Base-by-base conservation (phyloP, 345 rosid genomes). In the Eucalyptus guilfoylei region DNA sequence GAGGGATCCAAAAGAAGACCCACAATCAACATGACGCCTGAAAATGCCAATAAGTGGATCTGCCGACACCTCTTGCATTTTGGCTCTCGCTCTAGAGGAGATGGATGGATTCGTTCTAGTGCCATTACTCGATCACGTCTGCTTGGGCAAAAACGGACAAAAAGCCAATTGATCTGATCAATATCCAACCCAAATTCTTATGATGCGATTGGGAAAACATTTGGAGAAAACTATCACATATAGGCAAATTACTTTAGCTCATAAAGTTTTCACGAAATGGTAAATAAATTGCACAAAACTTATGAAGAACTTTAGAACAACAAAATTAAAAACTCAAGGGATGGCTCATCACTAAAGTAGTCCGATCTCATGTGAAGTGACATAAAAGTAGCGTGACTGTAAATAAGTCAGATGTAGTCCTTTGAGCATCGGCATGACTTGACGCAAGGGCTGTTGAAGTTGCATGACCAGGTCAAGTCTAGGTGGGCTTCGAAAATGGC, bases 271-370 rank as follows among this genome's bases (percentile, higher is more conserved):
- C 30, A n/a, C n/a, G n/a, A n/a, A n/a, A n/a, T n/a, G 62, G 62
- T 23, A 9, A 23, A 55, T 11, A n/a, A n/a, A 7, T n/a, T 14
- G 37, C 9, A 14, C 76, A 14, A 64, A 1, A 14, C 76, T n/a
- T 2, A 14, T n/a, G 32, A 64, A 64, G 37, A 15, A 64, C 19
- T 64, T 64, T 64, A n/a, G 72, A 30, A n/a, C 32, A n/a, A 64
- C 19, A 64, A 60, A 62, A 30, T 30, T 11, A 5, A n/a, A 64
- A 32, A 11, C 23, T 67, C 42, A 16, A 16, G 6, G 4, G 42
- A 4, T 2, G 1, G 1, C 3, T 64, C 7, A 13, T 64, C 19
- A 13, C 34, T 62, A 62, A n/a, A 3, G 11, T 15, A 0, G 19
- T 1, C 16, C 40, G 21, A 64, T 34, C 40, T 16, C 11, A 1